Conservation (phyloP, 306 rosid genomes). For the Quercus alba region DNA sequence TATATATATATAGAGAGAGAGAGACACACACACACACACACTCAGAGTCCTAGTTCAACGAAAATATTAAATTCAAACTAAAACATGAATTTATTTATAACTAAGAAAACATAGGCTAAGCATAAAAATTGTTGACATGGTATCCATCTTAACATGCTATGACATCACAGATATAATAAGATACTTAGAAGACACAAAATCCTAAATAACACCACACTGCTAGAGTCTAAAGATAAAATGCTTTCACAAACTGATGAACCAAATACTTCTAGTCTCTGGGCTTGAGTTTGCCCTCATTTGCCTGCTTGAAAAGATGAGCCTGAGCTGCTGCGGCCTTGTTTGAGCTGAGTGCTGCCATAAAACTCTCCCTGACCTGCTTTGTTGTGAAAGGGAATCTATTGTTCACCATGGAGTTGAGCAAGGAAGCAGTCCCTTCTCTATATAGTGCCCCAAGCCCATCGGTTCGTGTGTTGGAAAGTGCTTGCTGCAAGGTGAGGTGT, state of each 20-base stretch:
- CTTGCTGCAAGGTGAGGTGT: slow-evolving; percentile 56
- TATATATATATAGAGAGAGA: no score
- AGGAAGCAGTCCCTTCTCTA: slow-evolving; percentile 82
- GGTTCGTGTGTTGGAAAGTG: slow-evolving; percentile 73
- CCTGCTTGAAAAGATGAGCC: slow-evolving; percentile 73
- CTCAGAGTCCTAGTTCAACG: no score
- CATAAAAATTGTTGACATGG: neutral
- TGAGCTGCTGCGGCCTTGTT: slow-evolving; percentile 73
- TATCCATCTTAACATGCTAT: neutral
- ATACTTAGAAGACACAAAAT: slow-evolving; percentile 20
- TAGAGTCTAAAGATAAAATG: slow-evolving; percentile 17
- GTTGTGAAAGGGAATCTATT: slow-evolving; percentile 67
- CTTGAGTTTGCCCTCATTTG: slow-evolving; percentile 76
- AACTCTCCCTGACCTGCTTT: slow-evolving; percentile 64
- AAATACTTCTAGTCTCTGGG: slow-evolving; percentile 34
- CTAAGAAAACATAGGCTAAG: neutral
- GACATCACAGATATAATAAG: neutral
- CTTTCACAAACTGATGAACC: slow-evolving; percentile 13
- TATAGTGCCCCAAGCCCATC: slow-evolving; percentile 77
- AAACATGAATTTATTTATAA: neutral
- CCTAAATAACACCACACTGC: slow-evolving; percentile 24
- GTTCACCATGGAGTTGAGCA: slow-evolving; percentile 80
- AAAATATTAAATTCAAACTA: neutral
- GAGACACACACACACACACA: no score
- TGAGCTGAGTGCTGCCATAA: slow-evolving; percentile 54